Base-by-base conservation (phyloP, 768 basidiomycete species). In the Rhodotorula diobovata region DNA sequence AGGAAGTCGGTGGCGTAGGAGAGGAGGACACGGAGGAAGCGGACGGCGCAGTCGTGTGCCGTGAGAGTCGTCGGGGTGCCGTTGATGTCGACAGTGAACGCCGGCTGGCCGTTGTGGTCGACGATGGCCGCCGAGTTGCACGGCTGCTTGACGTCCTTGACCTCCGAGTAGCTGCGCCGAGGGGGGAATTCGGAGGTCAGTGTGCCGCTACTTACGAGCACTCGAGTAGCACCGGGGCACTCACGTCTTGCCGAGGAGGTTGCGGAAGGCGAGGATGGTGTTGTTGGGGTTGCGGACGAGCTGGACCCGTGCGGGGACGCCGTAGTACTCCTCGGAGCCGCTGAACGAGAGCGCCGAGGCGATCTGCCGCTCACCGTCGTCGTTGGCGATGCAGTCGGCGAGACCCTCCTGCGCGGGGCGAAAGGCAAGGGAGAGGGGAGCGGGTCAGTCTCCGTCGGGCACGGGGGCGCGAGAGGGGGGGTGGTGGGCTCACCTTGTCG, bases 351-450 rank as follows among this genome's bases (percentile, higher is more conserved):
- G 84, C 37, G 93, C 93, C 79, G 91, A 92, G 0, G 93, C 93
- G 77, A 99, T 98, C 82, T 99, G 95, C 43, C 96, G 89, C 79
- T 97, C 95, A 41, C 96, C 95, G 79, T 98, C 95, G 79, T 98
- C 94, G 80, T 97, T 98, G 11, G 94, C 96, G 71, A 98, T 97
- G 79, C 91, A 95, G 78, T 93, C 91, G 54, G 94, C 89, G 41
- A 90, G 83, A 21, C 91, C 91, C 81, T 96, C 93, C 92, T 94
- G 72, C 41, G n/a, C n/a, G n/a, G n/a, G n/a, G n/a, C n/a, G n/a
- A n/a, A n/a, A n/a, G n/a, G n/a, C n/a, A n/a, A n/a, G n/a, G n/a
- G 14, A 35, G 8, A 60, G 60, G 9, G 59, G 63, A 63, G 35
- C 16, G 21, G 23, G 56, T 57, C 37, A 63, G 63, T 37, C 39